Conservation (phyloP, 768 basidiomycete species). For the Jaapia argillacea region DNA sequence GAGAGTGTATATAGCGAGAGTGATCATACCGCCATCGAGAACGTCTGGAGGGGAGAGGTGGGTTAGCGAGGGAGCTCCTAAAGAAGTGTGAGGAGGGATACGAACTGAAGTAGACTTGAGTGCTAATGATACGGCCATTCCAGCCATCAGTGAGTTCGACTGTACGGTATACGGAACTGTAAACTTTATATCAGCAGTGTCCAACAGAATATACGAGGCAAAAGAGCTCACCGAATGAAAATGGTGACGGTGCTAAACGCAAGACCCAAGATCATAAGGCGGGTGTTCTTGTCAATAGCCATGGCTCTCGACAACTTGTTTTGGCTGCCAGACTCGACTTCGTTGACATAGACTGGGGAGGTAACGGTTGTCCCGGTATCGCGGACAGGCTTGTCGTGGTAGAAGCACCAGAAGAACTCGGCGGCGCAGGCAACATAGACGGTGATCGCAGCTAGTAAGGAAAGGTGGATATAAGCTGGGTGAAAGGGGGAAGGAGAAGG, state of each 20-base stretch:
- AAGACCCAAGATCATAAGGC: constrained; percentile 10
- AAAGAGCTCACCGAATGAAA: constrained; percentile 10
- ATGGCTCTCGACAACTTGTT: neutral
- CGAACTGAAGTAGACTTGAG: constrained; percentile 37
- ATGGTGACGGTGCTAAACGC: constrained; percentile 11
- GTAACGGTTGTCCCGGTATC: neutral
- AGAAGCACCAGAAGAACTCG: constrained; percentile 35
- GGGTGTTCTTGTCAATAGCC: too few relatives aligned
- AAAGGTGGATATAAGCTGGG: neutral
- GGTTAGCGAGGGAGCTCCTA: neutral
- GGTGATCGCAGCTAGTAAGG: constrained; percentile 27
- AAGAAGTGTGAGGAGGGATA: constrained; percentile 3
- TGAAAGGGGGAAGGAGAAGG: too few relatives aligned
- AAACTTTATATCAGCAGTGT: neutral
- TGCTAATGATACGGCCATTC: constrained; percentile 37
- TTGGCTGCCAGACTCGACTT: neutral
- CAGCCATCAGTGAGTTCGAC: constrained; percentile 43
- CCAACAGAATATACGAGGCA: neutral
- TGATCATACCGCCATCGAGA: constrained; percentile 23
- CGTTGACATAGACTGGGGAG: neutral
- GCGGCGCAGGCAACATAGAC: constrained; percentile 28
- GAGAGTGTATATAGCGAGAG: constrained; percentile 20
- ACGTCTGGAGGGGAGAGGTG: constrained; percentile 9
- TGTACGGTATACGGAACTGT: constrained; percentile 40
- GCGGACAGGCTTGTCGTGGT: constrained; percentile 5